Conservation (phyloP, 768 basidiomycete species). For the Kwoniella mangroviensis region DNA sequence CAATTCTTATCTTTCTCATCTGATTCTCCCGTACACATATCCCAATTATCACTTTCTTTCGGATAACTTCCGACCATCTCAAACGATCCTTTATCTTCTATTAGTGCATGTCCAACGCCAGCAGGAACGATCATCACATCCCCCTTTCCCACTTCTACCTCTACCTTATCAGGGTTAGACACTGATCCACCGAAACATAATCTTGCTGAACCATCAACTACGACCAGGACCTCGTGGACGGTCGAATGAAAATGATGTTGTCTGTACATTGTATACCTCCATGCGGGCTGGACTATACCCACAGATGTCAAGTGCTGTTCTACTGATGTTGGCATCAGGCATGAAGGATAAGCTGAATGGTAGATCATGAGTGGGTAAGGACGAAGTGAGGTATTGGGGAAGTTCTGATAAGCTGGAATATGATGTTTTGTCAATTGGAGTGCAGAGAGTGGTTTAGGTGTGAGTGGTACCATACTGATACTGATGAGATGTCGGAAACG, state of each 20-base stretch:
- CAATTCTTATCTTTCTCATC: constrained; percentile 49
- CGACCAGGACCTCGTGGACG: constrained; percentile 60
- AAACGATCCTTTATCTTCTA: constrained; percentile 54
- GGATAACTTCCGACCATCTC: constrained; percentile 62
- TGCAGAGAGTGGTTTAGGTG: constrained; percentile 38
- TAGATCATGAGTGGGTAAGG: constrained; percentile 60
- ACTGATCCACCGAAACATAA: constrained; percentile 60
- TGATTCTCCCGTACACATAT: constrained; percentile 59
- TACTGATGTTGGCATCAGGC: constrained; percentile 32
- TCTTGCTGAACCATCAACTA: constrained; percentile 56
- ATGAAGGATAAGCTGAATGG: constrained; percentile 32
- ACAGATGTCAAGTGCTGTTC: constrained; percentile 57
- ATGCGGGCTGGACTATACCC: constrained; percentile 59
- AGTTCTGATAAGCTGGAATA: constrained; percentile 56
- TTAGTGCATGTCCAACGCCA: constrained; percentile 59
- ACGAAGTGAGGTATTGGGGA: constrained; percentile 59
- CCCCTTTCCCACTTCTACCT: constrained; percentile 56
- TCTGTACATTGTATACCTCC: constrained; percentile 62
- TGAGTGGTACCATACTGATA: constrained; percentile 19
- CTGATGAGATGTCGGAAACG: not conserved
- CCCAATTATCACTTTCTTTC: constrained; percentile 56
- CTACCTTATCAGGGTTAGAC: constrained; percentile 55
- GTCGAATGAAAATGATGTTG: constrained; percentile 61
- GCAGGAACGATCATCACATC: constrained; percentile 61
- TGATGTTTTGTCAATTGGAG: constrained; percentile 42